Percentiles rank a stretch among this genome's conserved stretches.
These are phyloP conservation scores for Solanum hybrid DNA, from an alignment of 305 asterid genomes.

Conservation along the genomic window DNA sequence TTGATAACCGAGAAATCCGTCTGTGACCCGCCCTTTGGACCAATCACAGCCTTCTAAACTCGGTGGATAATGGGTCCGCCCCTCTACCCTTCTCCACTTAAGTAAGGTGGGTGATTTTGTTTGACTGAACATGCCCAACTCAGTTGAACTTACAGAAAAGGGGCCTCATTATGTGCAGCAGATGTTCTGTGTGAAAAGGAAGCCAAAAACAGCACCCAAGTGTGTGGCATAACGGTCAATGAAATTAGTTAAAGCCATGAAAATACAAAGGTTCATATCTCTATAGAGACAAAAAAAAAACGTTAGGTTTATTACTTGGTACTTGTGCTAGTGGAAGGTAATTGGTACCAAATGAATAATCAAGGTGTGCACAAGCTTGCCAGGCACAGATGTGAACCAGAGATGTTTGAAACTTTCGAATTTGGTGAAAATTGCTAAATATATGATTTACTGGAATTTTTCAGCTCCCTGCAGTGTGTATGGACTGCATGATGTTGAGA, in stretches of 20 bases:
- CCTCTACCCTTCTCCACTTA: no score
- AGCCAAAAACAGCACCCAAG: neutral
- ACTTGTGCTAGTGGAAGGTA: neutral
- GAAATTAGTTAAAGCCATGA: neutral
- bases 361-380: neutral
- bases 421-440: neutral
- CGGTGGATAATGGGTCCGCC: no score
- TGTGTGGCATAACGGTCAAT: neutral
- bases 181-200: neutral
- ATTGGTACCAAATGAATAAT: neutral
- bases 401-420: neutral
- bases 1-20: no score
- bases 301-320: neutral
- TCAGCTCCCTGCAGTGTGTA: neutral
- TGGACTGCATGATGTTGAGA: neutral
- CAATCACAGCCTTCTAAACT: no score
- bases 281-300: neutral
- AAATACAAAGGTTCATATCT: neutral
- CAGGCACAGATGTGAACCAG: neutral
- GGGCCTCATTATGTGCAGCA: neutral
- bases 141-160: neutral
- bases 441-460: neutral
- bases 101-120: neutral
- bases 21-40: no score
- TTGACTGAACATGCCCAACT: neutral